A percentile compares a stretch with the other conserved stretches of the same genome.
These are phyloP conservation scores for Dictyostelium capitatum DNA, from an alignment of 78 protist genomes.

Conservation along the genomic window DNA sequence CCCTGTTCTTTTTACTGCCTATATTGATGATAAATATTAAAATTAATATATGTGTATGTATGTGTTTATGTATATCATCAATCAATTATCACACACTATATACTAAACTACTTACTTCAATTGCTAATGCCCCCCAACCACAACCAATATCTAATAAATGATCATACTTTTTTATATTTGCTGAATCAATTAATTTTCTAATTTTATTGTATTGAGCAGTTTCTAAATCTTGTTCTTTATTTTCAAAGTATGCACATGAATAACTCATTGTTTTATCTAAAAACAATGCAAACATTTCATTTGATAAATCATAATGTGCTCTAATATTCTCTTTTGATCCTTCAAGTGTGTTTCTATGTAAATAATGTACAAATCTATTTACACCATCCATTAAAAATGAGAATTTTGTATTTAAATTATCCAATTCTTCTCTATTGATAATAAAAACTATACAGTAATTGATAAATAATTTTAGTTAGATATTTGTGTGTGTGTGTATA, in stretches of 20 bases:
- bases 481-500: too few species aligned
- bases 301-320: slow-evolving; percentile 83
- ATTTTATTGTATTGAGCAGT: slow-evolving; percentile 67
- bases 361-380: slow-evolving; percentile 42
- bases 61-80: too few species aligned
- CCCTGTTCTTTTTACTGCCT: slow-evolving; percentile 70
- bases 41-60: too few species aligned
- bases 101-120: slow-evolving; percentile 23
- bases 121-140: slow-evolving; percentile 81
- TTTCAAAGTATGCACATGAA: slow-evolving; percentile 61
- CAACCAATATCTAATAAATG: slow-evolving; percentile 81
- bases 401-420: slow-evolving; percentile 62
- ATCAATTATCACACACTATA: too few species aligned
- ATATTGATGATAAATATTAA: too few species aligned
- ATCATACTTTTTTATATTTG: slow-evolving; percentile 33
- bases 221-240: slow-evolving; percentile 37
- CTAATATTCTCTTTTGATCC: slow-evolving; percentile 77
- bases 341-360: slow-evolving; percentile 40
- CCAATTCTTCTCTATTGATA: slow-evolving; percentile 43
- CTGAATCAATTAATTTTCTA: slow-evolving; percentile 62
- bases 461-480: too few species aligned
- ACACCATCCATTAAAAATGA: slow-evolving; percentile 55
- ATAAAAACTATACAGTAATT: too few species aligned
- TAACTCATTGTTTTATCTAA: slow-evolving; percentile 83
- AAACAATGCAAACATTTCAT: slow-evolving; percentile 78